phyloP scores from a whole-genome alignment of 2,329 filamentous ascomycete genomes.

The Neopestalotiopsis clavispora region DNA sequence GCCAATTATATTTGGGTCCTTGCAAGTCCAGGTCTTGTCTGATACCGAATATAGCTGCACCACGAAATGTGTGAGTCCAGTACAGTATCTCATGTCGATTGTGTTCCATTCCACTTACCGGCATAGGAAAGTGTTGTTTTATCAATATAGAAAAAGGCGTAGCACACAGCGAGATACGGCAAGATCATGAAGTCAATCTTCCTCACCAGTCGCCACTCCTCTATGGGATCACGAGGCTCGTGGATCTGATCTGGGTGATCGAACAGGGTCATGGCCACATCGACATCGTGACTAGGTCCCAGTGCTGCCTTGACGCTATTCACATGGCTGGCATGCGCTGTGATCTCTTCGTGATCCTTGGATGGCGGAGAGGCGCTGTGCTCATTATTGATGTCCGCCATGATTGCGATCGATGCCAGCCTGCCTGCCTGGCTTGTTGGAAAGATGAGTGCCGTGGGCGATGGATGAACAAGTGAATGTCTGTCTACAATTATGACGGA shows the following conservation, averaged over 20 bases:
- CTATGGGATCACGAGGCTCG: slow-evolving; percentile 26
- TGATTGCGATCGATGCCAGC: background rate
- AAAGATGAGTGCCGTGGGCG: background rate
- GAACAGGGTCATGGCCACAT: slow-evolving; percentile 30
- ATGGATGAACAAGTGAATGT: background rate
- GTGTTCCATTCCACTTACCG: slow-evolving; percentile 28
- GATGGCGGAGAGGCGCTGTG: background rate
- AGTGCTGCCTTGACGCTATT: slow-evolving; percentile 3
- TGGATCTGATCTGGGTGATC: slow-evolving; percentile 30
- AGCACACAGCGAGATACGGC: slow-evolving; percentile 59
- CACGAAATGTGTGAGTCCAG: slow-evolving; percentile 7
- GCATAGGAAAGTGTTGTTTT: slow-evolving; percentile 61
- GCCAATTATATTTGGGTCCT: slow-evolving; percentile 59
- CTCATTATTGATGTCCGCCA: background rate
- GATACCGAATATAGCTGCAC: slow-evolving; percentile 60
- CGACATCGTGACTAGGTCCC: slow-evolving; percentile 22
- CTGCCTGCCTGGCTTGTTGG: background rate
- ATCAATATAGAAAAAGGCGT: slow-evolving; percentile 55
- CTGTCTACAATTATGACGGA: background rate
- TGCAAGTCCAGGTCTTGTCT: slow-evolving; percentile 57
- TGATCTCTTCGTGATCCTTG: slow-evolving; percentile 1
- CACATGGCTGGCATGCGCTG: slow-evolving; percentile 1
- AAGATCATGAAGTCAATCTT: slow-evolving; percentile 66
- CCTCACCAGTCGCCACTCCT: slow-evolving; percentile 38
- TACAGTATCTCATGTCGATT: background rate